These are phyloP conservation scores for Basipetospora chlamydospora DNA, from an alignment of 2,329 filamentous ascomycete species.

Conservation along the genomic window DNA sequence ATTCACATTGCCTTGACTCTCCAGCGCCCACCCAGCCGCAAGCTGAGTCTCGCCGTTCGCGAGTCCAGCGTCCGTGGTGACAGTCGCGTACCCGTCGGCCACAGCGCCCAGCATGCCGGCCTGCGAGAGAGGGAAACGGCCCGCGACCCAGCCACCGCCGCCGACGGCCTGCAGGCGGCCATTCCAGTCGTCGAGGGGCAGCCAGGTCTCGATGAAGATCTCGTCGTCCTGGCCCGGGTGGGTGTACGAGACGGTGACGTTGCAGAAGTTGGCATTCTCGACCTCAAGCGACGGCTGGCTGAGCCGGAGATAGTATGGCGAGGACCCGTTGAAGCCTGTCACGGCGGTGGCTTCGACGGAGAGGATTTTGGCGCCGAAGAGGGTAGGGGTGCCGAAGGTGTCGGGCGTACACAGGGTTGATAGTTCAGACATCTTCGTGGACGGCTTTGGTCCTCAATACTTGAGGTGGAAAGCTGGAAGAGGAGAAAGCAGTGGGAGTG, in stretches of 20 bases:
- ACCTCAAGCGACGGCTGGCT: slow-evolving; percentile 1
- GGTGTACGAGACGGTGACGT: slow-evolving; percentile 15
- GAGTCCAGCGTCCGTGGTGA: slow-evolving; percentile 11
- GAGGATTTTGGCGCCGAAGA: background rate
- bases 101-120: slow-evolving; percentile 9
- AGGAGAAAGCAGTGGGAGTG: too few species aligned
- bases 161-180: slow-evolving; percentile 15
- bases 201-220: slow-evolving; percentile 13
- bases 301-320: background rate
- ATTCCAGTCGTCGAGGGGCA: slow-evolving; percentile 16
- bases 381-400: background rate
- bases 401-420: background rate
- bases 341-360: background rate
- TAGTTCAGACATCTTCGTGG: too few species aligned
- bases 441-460: too few species aligned
- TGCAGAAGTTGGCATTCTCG: slow-evolving; percentile 10
- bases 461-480: too few species aligned
- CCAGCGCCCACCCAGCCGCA: slow-evolving; percentile 5
- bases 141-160: slow-evolving; percentile 16
- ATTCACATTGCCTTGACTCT: slow-evolving; percentile 10
- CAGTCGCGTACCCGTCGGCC: slow-evolving; percentile 11
- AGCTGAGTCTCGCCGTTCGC: background rate
- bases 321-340: background rate
- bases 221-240: slow-evolving; percentile 12
- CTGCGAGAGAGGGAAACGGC: slow-evolving; percentile 9